Evolutionary conservation across 2,329 filamentous ascomycete species (phyloP).

Genomic region (Geosmithia putterillii): DNA sequence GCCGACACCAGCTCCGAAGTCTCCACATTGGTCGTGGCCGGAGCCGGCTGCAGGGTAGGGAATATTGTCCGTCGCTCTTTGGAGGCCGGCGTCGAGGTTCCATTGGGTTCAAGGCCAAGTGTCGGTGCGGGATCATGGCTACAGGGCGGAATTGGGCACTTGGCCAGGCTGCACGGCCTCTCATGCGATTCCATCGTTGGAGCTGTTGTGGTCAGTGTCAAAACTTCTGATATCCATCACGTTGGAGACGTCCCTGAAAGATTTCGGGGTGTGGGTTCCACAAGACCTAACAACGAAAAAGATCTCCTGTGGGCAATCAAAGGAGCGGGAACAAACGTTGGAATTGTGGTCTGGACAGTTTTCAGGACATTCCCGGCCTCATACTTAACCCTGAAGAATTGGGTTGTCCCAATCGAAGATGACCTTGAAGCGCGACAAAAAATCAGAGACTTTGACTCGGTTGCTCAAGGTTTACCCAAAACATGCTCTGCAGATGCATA

Average conservation of each 20-base stretch:
- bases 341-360: slow-evolving; percentile 39
- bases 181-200: slow-evolving; percentile 48
- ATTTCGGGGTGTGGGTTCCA: slow-evolving; percentile 24
- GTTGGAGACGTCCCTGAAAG: slow-evolving; percentile 37
- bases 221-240: slow-evolving; percentile 30
- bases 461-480: slow-evolving; percentile 23
- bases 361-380: slow-evolving; percentile 33
- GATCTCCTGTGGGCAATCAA: slow-evolving; percentile 45
- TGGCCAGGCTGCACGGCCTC: slow-evolving; percentile 42
- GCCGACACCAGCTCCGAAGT: slow-evolving; percentile 1
- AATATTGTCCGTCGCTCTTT: slow-evolving; percentile 38
- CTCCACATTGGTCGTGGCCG: slow-evolving; percentile 32
- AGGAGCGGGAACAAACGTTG: slow-evolving; percentile 48
- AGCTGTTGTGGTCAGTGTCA: slow-evolving; percentile 41
- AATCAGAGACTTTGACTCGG: slow-evolving; percentile 25
- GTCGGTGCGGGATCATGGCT: slow-evolving; percentile 52
- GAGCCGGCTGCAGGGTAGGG: slow-evolving; percentile 41
- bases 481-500: slow-evolving; percentile 40
- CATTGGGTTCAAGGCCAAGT: slow-evolving; percentile 48
- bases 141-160: slow-evolving; percentile 52
- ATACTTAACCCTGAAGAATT: slow-evolving; percentile 25
- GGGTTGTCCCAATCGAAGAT: slow-evolving; percentile 22
- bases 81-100: slow-evolving; percentile 37
- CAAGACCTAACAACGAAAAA: slow-evolving; percentile 30
- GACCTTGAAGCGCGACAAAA: slow-evolving; percentile 14